Percentiles rank a stretch among this genome's conserved stretches.
Evolutionary conservation across 2,329 filamentous ascomycete species (phyloP).

Genomic region (Penicillium sp.): DNA sequence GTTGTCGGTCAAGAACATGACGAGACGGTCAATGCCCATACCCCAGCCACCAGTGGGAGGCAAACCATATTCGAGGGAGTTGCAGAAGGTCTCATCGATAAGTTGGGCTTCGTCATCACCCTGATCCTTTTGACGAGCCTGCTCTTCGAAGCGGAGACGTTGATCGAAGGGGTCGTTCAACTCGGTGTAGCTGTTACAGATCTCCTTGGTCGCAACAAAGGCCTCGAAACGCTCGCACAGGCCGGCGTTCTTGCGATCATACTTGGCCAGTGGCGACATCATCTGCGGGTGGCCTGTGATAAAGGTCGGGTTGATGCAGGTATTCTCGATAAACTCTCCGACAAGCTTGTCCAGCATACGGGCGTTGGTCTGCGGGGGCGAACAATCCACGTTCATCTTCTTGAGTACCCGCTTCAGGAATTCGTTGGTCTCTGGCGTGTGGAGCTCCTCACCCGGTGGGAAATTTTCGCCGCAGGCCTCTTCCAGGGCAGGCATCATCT

Average conservation of each 20-base stretch:
- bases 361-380: slow-evolving; percentile 83
- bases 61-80: slow-evolving; percentile 79
- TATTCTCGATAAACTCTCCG: slow-evolving; percentile 91
- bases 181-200: slow-evolving; percentile 77
- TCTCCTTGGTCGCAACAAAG: slow-evolving; percentile 75
- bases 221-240: slow-evolving; percentile 96
- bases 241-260: slow-evolving; percentile 72
- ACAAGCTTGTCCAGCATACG: slow-evolving; percentile 95
- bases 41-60: slow-evolving; percentile 95
- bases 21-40: slow-evolving; percentile 88
- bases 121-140: slow-evolving; percentile 89
- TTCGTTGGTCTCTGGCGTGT: slow-evolving; percentile 80
- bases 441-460: slow-evolving; percentile 78
- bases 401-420: slow-evolving; percentile 79
- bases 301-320: slow-evolving; percentile 87
- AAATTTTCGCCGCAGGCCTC: slow-evolving; percentile 89
- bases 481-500: slow-evolving; percentile 94
- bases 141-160: slow-evolving; percentile 85
- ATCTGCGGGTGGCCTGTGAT: slow-evolving; percentile 77
- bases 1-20: slow-evolving; percentile 94
- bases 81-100: slow-evolving; percentile 92
- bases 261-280: slow-evolving; percentile 96
- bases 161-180: slow-evolving; percentile 97
- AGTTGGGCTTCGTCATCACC: slow-evolving; percentile 96
- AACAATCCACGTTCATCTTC: slow-evolving; percentile 87